Percentiles rank a stretch among this genome's conserved stretches.
phyloP scores from a whole-genome alignment of 371 early-diverging fungal species.

The Nematocida ironsii region DNA sequence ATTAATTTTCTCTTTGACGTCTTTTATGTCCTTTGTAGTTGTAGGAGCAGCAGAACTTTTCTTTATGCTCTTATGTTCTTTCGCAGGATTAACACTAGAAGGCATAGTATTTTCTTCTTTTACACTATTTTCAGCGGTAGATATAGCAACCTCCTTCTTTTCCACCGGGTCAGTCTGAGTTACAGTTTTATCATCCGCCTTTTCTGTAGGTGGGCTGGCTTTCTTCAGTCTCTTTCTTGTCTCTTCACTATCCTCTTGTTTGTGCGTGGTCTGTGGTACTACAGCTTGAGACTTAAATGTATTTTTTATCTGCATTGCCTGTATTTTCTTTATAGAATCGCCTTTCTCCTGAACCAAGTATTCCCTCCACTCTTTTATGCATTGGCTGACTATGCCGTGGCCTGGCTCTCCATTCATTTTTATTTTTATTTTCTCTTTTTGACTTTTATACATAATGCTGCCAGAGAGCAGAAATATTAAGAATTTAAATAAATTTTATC shows the following conservation, averaged over 20 bases:
- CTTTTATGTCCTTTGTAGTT: neutral
- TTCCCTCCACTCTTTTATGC: slow-evolving; percentile 14
- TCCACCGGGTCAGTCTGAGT: neutral
- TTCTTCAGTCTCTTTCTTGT: neutral
- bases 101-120: neutral
- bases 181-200: neutral
- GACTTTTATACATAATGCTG: neutral
- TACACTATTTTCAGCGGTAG: too few species aligned
- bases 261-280: neutral
- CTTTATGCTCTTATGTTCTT: neutral
- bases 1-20: neutral
- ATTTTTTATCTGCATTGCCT: slow-evolving; percentile 2
- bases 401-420: neutral
- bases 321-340: neutral
- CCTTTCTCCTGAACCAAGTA: slow-evolving; percentile 2
- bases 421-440: slow-evolving; percentile 22
- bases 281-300: neutral
- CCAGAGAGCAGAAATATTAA: neutral
- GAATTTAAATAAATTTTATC: too few species aligned
- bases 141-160: neutral
- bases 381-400: neutral
- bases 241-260: neutral
- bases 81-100: neutral
- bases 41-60: too few species aligned
- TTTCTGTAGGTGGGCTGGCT: neutral